These are phyloP conservation scores for Russula foetens DNA, from an alignment of 768 basidiomycete genomes.

Conservation along the genomic window DNA sequence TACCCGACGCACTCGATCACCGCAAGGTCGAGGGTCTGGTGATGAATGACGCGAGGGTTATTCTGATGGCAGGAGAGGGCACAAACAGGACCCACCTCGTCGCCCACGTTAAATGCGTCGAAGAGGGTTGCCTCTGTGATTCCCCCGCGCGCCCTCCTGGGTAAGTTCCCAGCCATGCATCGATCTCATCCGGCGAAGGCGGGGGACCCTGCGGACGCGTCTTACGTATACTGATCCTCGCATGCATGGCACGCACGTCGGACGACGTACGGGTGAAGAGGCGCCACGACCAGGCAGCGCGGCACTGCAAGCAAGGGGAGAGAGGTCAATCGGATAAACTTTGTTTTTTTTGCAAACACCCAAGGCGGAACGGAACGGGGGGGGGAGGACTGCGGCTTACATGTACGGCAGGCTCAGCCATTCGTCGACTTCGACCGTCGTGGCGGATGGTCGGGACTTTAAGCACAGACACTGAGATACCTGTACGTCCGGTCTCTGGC, in stretches of 20 bases:
- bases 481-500: not conserved
- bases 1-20: not conserved
- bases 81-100: not conserved
- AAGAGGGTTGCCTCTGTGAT: not conserved
- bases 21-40: not conserved
- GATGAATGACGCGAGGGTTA: not conserved
- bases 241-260: not conserved
- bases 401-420: not conserved
- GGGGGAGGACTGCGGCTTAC: too few species aligned
- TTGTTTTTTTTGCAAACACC: too few species aligned
- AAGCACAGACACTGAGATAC: not conserved
- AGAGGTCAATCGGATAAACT: not conserved
- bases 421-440: not conserved
- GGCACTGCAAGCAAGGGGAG: not conserved
- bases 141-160: not conserved
- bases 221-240: not conserved
- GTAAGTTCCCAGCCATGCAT: not conserved
- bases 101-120: not conserved
- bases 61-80: too few species aligned
- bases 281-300: not conserved
- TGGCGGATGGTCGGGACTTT: not conserved
- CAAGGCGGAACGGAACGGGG: too few species aligned
- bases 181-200: not conserved
- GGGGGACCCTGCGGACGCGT: not conserved
- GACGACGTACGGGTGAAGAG: rapidly evolving